Percentiles rank a stretch among this genome's conserved stretches.
Conservation (phyloP, 1,284 basidiomycete genomes). For the Cerioporus squamosus region DNA sequence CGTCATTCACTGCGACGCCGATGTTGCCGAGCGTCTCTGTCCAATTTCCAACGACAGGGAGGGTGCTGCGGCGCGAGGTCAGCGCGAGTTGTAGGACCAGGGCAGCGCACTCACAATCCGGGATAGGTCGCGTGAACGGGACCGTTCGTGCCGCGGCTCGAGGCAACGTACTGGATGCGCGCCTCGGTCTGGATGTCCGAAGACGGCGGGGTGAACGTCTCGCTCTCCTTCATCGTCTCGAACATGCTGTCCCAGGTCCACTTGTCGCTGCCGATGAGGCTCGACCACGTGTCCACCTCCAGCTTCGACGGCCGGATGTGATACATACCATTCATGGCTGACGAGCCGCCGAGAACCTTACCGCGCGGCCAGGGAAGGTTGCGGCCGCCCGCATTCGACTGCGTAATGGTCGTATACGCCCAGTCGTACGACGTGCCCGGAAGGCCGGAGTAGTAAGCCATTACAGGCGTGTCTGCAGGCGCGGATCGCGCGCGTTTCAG, state of each 20-base stretch:
- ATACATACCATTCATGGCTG: slow-evolving; percentile 77
- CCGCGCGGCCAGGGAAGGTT: slow-evolving; percentile 60
- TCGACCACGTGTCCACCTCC: slow-evolving; percentile 61
- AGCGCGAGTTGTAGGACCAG: not conserved
- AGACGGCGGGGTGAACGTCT: slow-evolving; percentile 47
- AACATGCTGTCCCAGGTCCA: slow-evolving; percentile 65
- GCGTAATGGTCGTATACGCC: slow-evolving; percentile 58
- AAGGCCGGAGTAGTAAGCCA: slow-evolving; percentile 56
- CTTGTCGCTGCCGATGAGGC: slow-evolving; percentile 39
- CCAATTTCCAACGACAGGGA: slow-evolving; percentile 57
- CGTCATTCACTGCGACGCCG: slow-evolving; percentile 45
- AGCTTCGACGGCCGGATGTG: slow-evolving; percentile 54
- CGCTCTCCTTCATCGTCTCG: slow-evolving; percentile 55
- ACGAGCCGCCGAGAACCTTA: slow-evolving; percentile 73
- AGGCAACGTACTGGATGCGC: slow-evolving; percentile 44
- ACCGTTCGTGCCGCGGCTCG: slow-evolving; percentile 49
- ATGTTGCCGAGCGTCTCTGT: slow-evolving; percentile 47
- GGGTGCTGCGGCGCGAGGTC: slow-evolving; percentile 39
- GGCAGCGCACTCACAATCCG: slow-evolving; percentile 47
- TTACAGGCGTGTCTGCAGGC: slow-evolving; percentile 49
- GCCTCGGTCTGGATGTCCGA: slow-evolving; percentile 38
- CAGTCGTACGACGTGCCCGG: slow-evolving; percentile 62
- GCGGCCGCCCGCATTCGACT: slow-evolving; percentile 46
- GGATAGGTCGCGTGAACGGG: slow-evolving; percentile 54
- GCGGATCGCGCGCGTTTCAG: not conserved